A percentile compares a stretch with the other conserved stretches of the same genome.
phyloP scores from a whole-genome alignment of 148 eudicot species.

The Nepenthes gracilis region DNA sequence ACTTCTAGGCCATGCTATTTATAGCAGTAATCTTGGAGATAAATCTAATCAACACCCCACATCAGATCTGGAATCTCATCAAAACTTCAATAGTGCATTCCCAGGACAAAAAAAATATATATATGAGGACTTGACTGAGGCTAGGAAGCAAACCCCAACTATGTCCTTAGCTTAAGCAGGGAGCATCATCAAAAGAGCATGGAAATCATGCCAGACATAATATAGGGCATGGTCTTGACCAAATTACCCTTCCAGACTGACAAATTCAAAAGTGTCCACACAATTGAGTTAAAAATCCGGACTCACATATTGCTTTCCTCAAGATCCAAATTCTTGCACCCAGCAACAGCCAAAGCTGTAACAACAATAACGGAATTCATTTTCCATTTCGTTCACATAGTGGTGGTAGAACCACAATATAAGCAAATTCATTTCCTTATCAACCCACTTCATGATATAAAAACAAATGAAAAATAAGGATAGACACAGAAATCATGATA shows the following conservation, averaged over 20 bases:
- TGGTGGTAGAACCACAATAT: conserved; percentile 6
- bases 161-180: not conserved
- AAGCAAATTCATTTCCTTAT: not conserved
- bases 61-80: too few relatives aligned
- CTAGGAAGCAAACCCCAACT: too few relatives aligned
- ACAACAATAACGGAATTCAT: conserved; percentile 51
- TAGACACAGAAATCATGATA: not conserved
- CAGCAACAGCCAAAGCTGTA: conserved; percentile 64
- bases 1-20: too few relatives aligned
- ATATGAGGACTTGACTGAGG: too few relatives aligned
- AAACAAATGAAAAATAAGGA: not conserved
- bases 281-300: conserved; percentile 30
- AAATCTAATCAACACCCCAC: too few relatives aligned
- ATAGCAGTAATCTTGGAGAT: too few relatives aligned
- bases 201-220: not conserved
- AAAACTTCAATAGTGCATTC: too few relatives aligned
- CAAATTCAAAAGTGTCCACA: conserved; percentile 22
- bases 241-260: conserved; percentile 23
- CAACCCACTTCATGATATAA: not conserved
- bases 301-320: conserved; percentile 54
- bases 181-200: not conserved
- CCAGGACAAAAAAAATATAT: too few relatives aligned
- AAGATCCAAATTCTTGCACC: conserved; percentile 85
- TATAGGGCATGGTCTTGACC: not conserved
- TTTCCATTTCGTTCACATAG: conserved; percentile 20